Evolutionary conservation across 257 asterid species (phyloP), one percentile per base, ranked within the genome.

Genomic region (Schizonepeta tenuifolia): DNA sequence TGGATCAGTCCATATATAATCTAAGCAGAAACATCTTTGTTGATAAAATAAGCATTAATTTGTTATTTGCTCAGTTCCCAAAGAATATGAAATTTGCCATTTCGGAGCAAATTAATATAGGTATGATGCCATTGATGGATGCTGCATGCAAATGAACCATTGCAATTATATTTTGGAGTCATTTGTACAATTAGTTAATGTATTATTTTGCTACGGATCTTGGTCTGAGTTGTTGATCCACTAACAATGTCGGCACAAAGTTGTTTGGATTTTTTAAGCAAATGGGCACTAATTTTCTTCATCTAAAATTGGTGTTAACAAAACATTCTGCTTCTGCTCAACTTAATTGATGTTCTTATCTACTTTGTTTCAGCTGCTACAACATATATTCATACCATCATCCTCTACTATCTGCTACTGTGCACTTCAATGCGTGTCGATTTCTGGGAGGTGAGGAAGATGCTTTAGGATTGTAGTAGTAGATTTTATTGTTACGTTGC

Each of bases 231-330:
- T 31, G 60, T 81, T 67, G 65, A 67, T 72, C 86, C 84, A 81
- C 86, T 79, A 59, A 71, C 47, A 79, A 63, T 59, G 78, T 75
- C 62, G 79, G 63, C 70, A 28, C 24, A 75, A 76, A 78, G 82
- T 72, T 75, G 73, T 65, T 71, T 76, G 75, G 46, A 67, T 76
- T 35, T 57, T 67, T 11, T 40, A 67, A 78, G 80, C 70, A 83
- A 73, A 50, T 68, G 75, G 65, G 44, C 40, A 22, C 61, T 57
- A 53, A 68, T 70, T 78, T 82, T 79, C 7, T 59, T 26, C 33
- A 75, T 26, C 77, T 70, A 63, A 62, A 76, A 47, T 75, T 77
- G 67, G 71, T 77, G 77, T 67, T 70, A 61, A 70, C 79, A 74
- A 74, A 74, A 74, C 75, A 77, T 80, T 63, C 67, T 77, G 73